These are phyloP conservation scores for Lodderomyces parapsilosis DNA, from an alignment of 1,139 yeast genomes.

Conservation along the genomic window DNA sequence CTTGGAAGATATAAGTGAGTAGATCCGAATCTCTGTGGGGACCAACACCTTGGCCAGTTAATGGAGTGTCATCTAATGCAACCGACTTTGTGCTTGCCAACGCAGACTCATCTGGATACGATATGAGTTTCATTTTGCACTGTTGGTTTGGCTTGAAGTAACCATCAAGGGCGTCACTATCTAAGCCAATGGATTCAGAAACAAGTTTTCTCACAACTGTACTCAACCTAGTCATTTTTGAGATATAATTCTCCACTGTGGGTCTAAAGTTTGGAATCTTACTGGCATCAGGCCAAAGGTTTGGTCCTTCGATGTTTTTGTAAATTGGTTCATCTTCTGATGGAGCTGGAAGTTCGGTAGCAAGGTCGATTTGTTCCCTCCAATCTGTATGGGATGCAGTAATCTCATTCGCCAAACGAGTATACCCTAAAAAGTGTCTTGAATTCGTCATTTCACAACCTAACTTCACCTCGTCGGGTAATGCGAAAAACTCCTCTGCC, in stretches of 20 bases:
- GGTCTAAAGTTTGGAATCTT: conserved; percentile 52
- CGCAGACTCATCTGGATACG: conserved; percentile 45
- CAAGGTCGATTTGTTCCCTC: conserved; percentile 70
- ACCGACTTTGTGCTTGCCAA: conserved; percentile 27
- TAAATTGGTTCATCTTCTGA: conserved; percentile 47
- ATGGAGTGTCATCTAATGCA: conserved; percentile 40
- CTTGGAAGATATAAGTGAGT: conserved; percentile 61
- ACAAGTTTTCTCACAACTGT: conserved; percentile 44
- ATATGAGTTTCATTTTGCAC: conserved; percentile 53
- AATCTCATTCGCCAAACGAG: conserved; percentile 63
- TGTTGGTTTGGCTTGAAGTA: conserved; percentile 55
- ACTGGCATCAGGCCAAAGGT: conserved; percentile 53
- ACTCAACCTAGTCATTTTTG: conserved; percentile 47
- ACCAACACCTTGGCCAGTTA: conserved; percentile 63
- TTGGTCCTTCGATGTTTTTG: conserved; percentile 63
- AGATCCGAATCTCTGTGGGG: conserved; percentile 73
- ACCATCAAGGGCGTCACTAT: conserved; percentile 41
- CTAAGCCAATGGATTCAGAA: conserved; percentile 55
- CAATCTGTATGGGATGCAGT: conserved; percentile 61
- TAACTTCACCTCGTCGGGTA: conserved; percentile 52
- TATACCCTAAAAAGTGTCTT: conserved; percentile 69
- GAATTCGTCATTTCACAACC: conserved; percentile 59
- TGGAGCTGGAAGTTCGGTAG: conserved; percentile 57
- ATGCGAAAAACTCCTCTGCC: conserved; percentile 49
- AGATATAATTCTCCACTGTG: conserved; percentile 44